These are phyloP conservation scores for Fusarium nematophilum DNA, from an alignment of 2,329 filamentous ascomycete species.

Conservation along the genomic window DNA sequence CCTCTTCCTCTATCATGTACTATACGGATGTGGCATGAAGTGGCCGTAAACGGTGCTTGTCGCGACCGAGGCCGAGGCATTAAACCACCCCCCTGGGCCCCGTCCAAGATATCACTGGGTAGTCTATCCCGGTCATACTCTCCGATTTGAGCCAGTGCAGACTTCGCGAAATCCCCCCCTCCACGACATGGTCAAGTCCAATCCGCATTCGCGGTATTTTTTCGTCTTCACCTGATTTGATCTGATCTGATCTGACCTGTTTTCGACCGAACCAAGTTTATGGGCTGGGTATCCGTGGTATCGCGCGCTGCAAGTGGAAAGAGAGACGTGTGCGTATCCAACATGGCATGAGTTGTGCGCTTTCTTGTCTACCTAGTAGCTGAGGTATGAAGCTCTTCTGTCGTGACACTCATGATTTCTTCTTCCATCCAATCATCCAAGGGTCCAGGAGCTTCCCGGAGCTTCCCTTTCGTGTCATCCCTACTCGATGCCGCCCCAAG, in stretches of 20 bases:
- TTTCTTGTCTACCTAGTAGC: constrained; percentile 20
- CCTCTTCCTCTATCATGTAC: not conserved
- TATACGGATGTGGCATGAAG: too few species aligned
- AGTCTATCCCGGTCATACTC: constrained; percentile 28
- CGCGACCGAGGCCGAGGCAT: constrained; percentile 28
- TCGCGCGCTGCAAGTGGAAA: not conserved
- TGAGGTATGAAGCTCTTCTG: constrained; percentile 2
- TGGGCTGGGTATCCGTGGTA: constrained; percentile 4
- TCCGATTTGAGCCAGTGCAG: constrained; percentile 25
- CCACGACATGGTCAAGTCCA: constrained; percentile 1
- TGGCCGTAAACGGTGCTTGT: too few species aligned
- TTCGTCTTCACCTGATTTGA: not conserved
- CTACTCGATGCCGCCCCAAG: constrained; percentile 22
- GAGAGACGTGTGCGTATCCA: not conserved
- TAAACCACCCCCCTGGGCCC: constrained; percentile 9
- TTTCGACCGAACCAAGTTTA: not conserved
- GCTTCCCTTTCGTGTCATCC: constrained; percentile 36
- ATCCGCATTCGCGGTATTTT: not conserved
- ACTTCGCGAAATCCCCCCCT: constrained; percentile 4
- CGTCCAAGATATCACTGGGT: too few species aligned
- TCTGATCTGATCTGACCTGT: constrained; percentile 10
- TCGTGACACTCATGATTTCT: constrained; percentile 10
- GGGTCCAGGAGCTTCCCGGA: constrained; percentile 45
- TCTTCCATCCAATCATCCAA: constrained; percentile 6
- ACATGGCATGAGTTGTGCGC: not conserved